A percentile compares a stretch with the other conserved stretches of the same genome.
These are phyloP conservation scores for Nemania diffusa DNA, from an alignment of 2,329 filamentous ascomycete genomes.

Conservation along the genomic window DNA sequence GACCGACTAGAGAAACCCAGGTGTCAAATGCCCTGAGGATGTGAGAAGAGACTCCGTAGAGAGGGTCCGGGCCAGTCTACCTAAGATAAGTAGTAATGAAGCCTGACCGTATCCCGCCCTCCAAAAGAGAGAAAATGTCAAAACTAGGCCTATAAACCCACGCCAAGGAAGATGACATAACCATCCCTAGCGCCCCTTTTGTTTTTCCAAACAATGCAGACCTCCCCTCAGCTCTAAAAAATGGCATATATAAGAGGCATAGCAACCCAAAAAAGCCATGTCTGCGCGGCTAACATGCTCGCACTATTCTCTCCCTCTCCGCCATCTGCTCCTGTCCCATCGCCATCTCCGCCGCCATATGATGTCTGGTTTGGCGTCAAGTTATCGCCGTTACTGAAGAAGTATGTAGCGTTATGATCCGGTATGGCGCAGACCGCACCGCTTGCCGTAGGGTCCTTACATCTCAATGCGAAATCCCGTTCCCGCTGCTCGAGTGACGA, in stretches of 20 bases:
- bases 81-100: not conserved
- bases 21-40: not conserved
- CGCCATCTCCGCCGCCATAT: conserved; percentile 36
- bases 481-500: conserved; percentile 61
- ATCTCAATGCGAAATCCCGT: conserved; percentile 55
- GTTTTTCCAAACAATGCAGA: conserved; percentile 4
- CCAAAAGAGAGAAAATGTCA: conserved; percentile 1
- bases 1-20: not conserved
- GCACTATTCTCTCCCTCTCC: conserved; percentile 18
- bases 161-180: conserved; percentile 19
- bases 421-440: conserved; percentile 63
- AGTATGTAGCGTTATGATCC: conserved; percentile 56
- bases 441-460: conserved; percentile 51
- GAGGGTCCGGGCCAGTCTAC: not conserved
- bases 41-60: not conserved
- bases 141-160: conserved; percentile 11
- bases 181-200: not conserved
- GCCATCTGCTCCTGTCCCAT: not conserved
- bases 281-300: conserved; percentile 12
- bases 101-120: not conserved
- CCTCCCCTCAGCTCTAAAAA: conserved; percentile 3
- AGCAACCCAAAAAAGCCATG: conserved; percentile 28
- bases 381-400: conserved; percentile 61
- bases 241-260: conserved; percentile 21
- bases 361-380: conserved; percentile 61